These are phyloP conservation scores for Fraxinus quadrangulata DNA, from an alignment of 257 asterid species.

Conservation along the genomic window DNA sequence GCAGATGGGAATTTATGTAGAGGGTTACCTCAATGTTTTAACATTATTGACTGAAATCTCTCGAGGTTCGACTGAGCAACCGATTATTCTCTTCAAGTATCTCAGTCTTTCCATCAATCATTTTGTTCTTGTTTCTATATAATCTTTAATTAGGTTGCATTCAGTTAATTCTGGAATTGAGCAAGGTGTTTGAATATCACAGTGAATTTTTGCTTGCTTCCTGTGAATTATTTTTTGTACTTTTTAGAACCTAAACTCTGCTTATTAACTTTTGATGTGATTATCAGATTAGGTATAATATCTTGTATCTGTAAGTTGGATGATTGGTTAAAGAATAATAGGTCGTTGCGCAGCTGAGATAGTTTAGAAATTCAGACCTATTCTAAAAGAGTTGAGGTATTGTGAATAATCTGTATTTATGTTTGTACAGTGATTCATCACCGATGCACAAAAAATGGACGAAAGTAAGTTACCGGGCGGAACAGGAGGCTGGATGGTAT, in stretches of 20 bases:
- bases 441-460: too few relatives aligned
- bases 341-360: neutral
- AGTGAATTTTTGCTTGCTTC: neutral
- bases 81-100: neutral
- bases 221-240: neutral
- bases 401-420: too few relatives aligned
- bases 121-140: neutral
- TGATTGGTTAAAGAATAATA: neutral
- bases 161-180: neutral
- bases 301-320: neutral
- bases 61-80: constrained; percentile 33
- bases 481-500: too few relatives aligned
- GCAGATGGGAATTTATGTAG: constrained; percentile 12
- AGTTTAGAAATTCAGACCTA: neutral
- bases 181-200: neutral
- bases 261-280: neutral
- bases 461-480: too few relatives aligned
- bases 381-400: neutral
- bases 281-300: neutral
- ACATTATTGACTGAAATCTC: constrained; percentile 26
- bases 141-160: neutral
- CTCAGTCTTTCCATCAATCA: neutral
- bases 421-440: too few relatives aligned
- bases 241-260: neutral
- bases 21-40: constrained; percentile 28